Evolutionary conservation across 1,284 basidiomycete species (phyloP), one percentile per base, ranked within the genome.

Genomic region (Cryptococcus jaspeensis): DNA sequence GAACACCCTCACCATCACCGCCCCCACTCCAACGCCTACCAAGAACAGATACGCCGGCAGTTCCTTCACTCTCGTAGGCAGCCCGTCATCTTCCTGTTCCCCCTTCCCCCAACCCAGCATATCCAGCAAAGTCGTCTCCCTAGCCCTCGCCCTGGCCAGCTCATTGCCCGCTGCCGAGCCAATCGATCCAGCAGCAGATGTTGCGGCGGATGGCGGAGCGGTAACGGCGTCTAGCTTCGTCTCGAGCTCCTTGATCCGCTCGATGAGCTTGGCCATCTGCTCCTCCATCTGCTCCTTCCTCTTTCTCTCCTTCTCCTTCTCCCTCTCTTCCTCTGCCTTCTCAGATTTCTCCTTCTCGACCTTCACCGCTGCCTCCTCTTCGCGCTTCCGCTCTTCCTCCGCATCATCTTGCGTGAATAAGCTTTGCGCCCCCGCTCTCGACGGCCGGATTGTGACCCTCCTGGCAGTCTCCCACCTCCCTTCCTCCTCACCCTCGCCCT

Each of bases 11-110:
- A 69, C 62, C 55, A 70, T 58, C 0, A 71, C 61, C 5, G 69
- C 70, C 2, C 70, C 70, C 1, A 72, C 69, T 3, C 70, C 70
- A 13, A 72, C 56, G 0, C 70, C 70, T 8, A 71, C 67, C 37
- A 72, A 57, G 52, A 72, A 72, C 42, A 71, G 50, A 55, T 71
- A 70, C 22, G 47, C 69, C 7, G 70, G 67, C 53, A 69, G 50
- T 37, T 69, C 64, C 36, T 61, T 62, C 5, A 69, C 56, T 32
- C 58, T 53, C 41, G 48, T 63, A 6, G 70, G 69, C 44, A 71
- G 48, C 8, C 59, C 60, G 51, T 71, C 69, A 25, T 59, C 60
- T 6, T 52, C 56, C 16, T n/a, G n/a, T n/a, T n/a, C n/a, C n/a
- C 22, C 15, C 38, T 25, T 28, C 40, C 52, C 40, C 22, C 55